Evolutionary conservation across 805 yeast species (phyloP), one percentile per base, ranked within the genome.

Genomic region (Saturnispora bothae): DNA sequence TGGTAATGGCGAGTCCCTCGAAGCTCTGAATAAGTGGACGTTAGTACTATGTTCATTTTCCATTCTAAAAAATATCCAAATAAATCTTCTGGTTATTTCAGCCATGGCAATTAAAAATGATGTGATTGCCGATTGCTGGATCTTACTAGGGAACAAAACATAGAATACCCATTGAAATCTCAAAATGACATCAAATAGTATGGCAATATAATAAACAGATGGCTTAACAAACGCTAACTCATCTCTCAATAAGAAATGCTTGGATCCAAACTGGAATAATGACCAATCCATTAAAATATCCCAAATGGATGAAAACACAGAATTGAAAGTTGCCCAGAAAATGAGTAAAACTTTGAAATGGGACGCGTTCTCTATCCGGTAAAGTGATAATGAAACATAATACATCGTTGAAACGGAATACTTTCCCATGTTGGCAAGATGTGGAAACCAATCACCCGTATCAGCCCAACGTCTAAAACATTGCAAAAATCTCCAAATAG

Each of bases 201-300:
- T 83, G 0, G 94, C 92, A 9, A 59, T 40, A 51, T 86, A 89
- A 56, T 86, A 86, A 21, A 72, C 62, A 55, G 69, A 66, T 21
- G 79, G 77, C 10, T 60, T 57, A 40, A 68, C 66, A 49, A 71
- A 78, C 31, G 78, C 79, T 35, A 88, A 63, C 50, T 83, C 79
- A 51, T 83, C 78, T 48, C 96, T 68, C 36, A 88, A 63, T 20
- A 78, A 59, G 40, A 59, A 59, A 54, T 81, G 69, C 43, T 67
- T 65, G 3, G 80, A 68, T 12, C 65, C 69, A 21, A 73, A 63
- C 56, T 84, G 95, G 40, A 82, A 66, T 50, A 92, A 63, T 2
- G 96, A 86, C 89, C 95, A 92, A 63, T 92, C 98, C 95, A 92
- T 85, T 30, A 88, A 63, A 5, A 92, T 63, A 59, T 92, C 98